phyloP scores from a whole-genome alignment of 805 yeast species.

The Yarrowia hollandica region DNA sequence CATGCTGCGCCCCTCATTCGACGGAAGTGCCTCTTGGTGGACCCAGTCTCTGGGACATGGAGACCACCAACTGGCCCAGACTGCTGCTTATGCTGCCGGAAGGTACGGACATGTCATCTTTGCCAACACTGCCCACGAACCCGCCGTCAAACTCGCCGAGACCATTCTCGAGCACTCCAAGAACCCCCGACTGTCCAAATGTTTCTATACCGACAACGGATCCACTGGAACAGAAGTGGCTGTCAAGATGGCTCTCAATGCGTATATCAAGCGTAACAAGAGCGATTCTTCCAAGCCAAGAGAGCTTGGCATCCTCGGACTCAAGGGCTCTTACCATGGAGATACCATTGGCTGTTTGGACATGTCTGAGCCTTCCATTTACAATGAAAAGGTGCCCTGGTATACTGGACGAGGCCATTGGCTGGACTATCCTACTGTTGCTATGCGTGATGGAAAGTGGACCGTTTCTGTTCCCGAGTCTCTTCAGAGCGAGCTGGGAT shows the following conservation, averaged over 20 bases:
- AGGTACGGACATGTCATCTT: slow-evolving; percentile 38
- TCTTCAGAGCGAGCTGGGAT: slow-evolving; percentile 26
- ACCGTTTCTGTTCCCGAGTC: slow-evolving; percentile 31
- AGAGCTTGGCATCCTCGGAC: slow-evolving; percentile 33
- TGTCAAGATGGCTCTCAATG: slow-evolving; percentile 37
- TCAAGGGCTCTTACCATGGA: slow-evolving; percentile 37
- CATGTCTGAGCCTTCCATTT: slow-evolving; percentile 36
- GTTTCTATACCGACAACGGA: slow-evolving; percentile 38
- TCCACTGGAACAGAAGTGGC: slow-evolving; percentile 38
- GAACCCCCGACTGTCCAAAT: slow-evolving; percentile 33
- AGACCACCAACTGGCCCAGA: slow-evolving; percentile 33
- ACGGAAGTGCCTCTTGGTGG: slow-evolving; percentile 39
- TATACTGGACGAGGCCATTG: slow-evolving; percentile 36
- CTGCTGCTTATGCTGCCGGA: slow-evolving; percentile 38
- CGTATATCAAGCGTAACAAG: slow-evolving; percentile 29
- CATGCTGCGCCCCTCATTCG: slow-evolving; percentile 32
- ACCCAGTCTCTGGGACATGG: slow-evolving; percentile 38
- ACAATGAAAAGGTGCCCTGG: slow-evolving; percentile 36
- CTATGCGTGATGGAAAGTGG: slow-evolving; percentile 34
- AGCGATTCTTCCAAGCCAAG: slow-evolving; percentile 29
- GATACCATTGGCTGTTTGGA: slow-evolving; percentile 38
- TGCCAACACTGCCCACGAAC: slow-evolving; percentile 36
- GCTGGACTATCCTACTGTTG: slow-evolving; percentile 36
- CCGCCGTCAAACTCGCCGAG: slow-evolving; percentile 36
- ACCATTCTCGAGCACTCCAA: slow-evolving; percentile 29